Evolutionary conservation across 2,329 filamentous ascomycete species (phyloP).

Genomic region (Keithomyces neogunnii): DNA sequence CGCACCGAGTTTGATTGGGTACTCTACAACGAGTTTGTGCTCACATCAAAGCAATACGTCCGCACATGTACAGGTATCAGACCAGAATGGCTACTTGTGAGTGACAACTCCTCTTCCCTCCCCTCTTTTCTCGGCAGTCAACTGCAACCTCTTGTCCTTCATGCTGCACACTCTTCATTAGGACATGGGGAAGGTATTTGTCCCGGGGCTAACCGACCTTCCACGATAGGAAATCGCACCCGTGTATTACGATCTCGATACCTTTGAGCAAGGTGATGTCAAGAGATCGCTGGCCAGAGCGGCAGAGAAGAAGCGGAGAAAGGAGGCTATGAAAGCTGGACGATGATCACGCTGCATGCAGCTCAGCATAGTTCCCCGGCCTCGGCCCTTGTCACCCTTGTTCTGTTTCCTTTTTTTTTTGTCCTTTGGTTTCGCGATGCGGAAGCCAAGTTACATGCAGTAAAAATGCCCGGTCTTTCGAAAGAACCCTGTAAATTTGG

Average conservation of each 20-base stretch:
- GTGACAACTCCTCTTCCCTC: slow-evolving; percentile 16
- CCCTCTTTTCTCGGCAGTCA: slow-evolving; percentile 2
- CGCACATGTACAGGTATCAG: slow-evolving; percentile 85
- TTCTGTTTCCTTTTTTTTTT: no score
- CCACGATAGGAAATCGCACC: slow-evolving; percentile 74
- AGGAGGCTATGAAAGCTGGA: slow-evolving; percentile 45
- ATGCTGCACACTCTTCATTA: background rate
- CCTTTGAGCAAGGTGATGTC: slow-evolving; percentile 80
- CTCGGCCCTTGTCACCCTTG: background rate
- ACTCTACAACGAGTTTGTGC: slow-evolving; percentile 95
- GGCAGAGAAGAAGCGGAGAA: slow-evolving; percentile 51
- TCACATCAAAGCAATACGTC: slow-evolving; percentile 97
- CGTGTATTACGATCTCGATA: slow-evolving; percentile 78
- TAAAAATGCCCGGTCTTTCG: background rate
- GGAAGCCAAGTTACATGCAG: background rate
- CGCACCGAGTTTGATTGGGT: slow-evolving; percentile 91
- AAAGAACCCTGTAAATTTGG: background rate
- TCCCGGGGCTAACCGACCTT: background rate
- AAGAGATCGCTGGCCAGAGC: slow-evolving; percentile 56
- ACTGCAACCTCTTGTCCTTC: background rate
- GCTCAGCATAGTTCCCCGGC: background rate
- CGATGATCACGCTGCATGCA: slow-evolving; percentile 19
- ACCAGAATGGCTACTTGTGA: slow-evolving; percentile 87
- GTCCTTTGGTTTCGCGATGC: no score
- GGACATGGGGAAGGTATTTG: background rate